Percentiles rank a stretch among this genome's conserved stretches.
Evolutionary conservation across 2,329 filamentous ascomycete genomes (phyloP).

Genomic region (Xylariaceae sp.): DNA sequence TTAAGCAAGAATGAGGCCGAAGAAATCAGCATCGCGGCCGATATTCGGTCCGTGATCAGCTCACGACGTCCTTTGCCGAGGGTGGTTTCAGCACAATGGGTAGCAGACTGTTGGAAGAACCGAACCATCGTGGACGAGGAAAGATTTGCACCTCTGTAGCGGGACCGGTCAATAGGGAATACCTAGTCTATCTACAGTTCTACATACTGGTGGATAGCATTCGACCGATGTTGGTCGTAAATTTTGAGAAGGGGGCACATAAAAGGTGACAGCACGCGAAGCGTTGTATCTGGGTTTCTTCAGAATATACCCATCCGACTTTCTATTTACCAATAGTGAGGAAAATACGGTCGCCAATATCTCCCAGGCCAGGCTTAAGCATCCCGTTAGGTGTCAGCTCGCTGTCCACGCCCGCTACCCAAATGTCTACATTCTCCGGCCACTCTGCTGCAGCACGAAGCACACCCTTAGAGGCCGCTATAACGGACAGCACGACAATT

Average conservation of each 20-base stretch:
- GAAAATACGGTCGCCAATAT: slow-evolving; percentile 87
- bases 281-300: neutral
- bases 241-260: neutral
- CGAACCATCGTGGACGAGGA: slow-evolving; percentile 78
- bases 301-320: neutral
- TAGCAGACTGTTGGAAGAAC: slow-evolving; percentile 76
- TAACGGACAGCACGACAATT: slow-evolving; percentile 70
- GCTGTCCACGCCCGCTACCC: slow-evolving; percentile 75
- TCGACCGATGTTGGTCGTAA: neutral
- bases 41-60: slow-evolving; percentile 46
- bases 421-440: slow-evolving; percentile 73
- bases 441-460: slow-evolving; percentile 68
- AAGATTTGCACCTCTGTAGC: slow-evolving; percentile 38
- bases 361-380: slow-evolving; percentile 85
- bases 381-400: slow-evolving; percentile 75
- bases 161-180: neutral
- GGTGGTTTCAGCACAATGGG: slow-evolving; percentile 67
- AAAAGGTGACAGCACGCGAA: too few species aligned
- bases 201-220: neutral
- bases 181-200: neutral
- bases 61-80: slow-evolving; percentile 55
- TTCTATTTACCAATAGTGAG: slow-evolving; percentile 79
- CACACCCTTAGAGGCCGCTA: slow-evolving; percentile 71
- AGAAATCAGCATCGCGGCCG: slow-evolving; percentile 39
- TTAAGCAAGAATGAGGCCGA: slow-evolving; percentile 39